Evolutionary conservation across 176 grass and related monocot genomes (phyloP).

Genomic region (Rhynchospora pubera): DNA sequence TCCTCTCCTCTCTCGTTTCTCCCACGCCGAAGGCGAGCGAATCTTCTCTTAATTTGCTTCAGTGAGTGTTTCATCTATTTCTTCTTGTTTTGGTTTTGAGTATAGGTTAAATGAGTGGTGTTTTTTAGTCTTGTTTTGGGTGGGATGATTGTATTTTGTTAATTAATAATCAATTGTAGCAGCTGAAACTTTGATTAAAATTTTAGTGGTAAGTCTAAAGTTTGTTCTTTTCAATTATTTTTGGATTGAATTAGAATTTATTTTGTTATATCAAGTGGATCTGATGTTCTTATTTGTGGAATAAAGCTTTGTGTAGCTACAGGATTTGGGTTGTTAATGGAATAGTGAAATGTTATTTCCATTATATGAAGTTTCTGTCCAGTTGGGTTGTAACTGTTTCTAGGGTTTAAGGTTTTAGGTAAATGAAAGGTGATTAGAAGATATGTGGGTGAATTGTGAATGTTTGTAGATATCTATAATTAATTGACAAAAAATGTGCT

Average conservation of each 20-base stretch:
- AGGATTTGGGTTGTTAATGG: background rate
- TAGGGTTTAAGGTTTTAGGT: constrained; percentile 19
- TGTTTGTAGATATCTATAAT: background rate
- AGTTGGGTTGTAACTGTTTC: background rate
- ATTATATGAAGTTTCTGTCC: background rate
- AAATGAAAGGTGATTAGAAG: background rate
- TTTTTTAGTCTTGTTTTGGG: background rate
- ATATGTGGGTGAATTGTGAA: background rate
- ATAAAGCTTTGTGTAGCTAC: background rate
- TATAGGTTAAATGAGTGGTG: background rate
- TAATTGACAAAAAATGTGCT: background rate
- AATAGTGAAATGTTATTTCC: background rate
- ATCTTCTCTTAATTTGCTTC: background rate
- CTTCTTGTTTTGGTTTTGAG: background rate
- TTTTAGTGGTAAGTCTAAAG: background rate
- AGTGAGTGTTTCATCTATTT: background rate
- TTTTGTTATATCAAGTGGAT: background rate
- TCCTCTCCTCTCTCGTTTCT: background rate
- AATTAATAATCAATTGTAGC: background rate
- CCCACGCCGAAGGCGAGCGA: background rate
- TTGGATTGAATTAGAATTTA: background rate
- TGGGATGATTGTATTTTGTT: background rate
- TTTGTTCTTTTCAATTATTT: background rate
- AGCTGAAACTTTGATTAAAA: background rate
- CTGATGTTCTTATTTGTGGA: background rate